Conservation (phyloP, 176 grass and related monocot genomes). For the Avena insularis region DNA sequence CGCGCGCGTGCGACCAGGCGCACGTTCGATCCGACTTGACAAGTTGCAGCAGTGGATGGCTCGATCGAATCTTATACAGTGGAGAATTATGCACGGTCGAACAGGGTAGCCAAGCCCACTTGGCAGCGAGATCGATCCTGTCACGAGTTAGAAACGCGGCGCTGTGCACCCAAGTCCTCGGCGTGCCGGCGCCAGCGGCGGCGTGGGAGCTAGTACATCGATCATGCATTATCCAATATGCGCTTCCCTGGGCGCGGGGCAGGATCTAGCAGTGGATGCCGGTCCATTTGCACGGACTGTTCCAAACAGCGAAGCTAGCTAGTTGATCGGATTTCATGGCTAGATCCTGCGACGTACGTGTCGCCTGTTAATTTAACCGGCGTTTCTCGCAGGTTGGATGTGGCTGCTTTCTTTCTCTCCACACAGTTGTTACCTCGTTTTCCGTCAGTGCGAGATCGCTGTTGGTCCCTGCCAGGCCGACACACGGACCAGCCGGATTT, state of each 20-base stretch:
- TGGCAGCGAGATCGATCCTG: background rate
- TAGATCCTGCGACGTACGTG: background rate
- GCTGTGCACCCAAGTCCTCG: background rate
- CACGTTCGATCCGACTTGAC: background rate
- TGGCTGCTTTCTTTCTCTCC: too few relatives aligned
- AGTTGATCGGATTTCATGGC: background rate
- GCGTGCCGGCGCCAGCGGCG: background rate
- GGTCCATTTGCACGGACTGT: too few relatives aligned
- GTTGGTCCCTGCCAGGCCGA: background rate
- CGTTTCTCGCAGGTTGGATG: background rate
- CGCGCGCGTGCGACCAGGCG: conserved; percentile 11
- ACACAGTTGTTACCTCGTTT: background rate
- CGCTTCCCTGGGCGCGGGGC: too few relatives aligned
- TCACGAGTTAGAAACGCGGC: background rate
- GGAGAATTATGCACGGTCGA: conserved; percentile 10
- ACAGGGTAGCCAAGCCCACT: background rate
- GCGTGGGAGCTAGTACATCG: too few relatives aligned
- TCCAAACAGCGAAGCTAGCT: too few relatives aligned
- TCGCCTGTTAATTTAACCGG: background rate
- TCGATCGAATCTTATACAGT: background rate
- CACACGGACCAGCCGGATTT: background rate
- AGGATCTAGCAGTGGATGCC: background rate
- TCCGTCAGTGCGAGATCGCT: background rate
- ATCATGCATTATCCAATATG: too few relatives aligned
- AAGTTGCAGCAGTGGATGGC: background rate